Evolutionary conservation across 2,329 filamentous ascomycete species (phyloP).

Genomic region (Colletotrichum sansevieriae): DNA sequence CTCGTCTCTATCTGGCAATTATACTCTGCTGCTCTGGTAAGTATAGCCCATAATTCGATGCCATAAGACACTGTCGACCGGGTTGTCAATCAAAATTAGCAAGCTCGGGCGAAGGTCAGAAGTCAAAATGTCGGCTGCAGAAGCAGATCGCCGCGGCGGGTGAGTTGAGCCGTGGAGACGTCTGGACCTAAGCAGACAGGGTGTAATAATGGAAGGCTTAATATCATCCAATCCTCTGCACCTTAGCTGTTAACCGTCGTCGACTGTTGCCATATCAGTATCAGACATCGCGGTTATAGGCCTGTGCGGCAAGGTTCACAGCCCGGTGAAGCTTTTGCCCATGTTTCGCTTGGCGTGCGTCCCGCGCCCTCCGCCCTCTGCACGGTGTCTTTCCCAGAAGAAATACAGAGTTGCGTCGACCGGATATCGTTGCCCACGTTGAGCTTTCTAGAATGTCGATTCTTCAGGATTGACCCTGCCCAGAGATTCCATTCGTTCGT

Average conservation of each 20-base stretch:
- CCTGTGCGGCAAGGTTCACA: slow-evolving; percentile 12
- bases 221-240: neutral
- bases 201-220: neutral
- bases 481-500: neutral
- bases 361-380: neutral
- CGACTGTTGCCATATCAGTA: neutral
- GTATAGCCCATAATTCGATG: slow-evolving; percentile 1
- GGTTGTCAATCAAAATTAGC: slow-evolving; percentile 6
- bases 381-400: slow-evolving; percentile 10
- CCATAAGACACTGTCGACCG: neutral
- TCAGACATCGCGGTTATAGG: slow-evolving; percentile 18
- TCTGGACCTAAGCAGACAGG: slow-evolving; percentile 3
- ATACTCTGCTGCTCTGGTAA: neutral
- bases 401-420: neutral
- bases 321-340: slow-evolving; percentile 37
- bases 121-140: slow-evolving; percentile 11
- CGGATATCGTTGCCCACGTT: slow-evolving; percentile 16
- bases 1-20: neutral
- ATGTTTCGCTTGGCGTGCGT: slow-evolving; percentile 36
- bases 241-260: neutral
- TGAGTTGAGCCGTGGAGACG: slow-evolving; percentile 20
- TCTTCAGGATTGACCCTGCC: slow-evolving; percentile 12
- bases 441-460: neutral
- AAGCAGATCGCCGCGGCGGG: slow-evolving; percentile 16
- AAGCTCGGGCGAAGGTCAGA: slow-evolving; percentile 6